Evolutionary conservation across 1,139 yeast genomes (phyloP), one percentile per base, ranked within the genome.

Genomic region (Lodderomyces jiufengensis): DNA sequence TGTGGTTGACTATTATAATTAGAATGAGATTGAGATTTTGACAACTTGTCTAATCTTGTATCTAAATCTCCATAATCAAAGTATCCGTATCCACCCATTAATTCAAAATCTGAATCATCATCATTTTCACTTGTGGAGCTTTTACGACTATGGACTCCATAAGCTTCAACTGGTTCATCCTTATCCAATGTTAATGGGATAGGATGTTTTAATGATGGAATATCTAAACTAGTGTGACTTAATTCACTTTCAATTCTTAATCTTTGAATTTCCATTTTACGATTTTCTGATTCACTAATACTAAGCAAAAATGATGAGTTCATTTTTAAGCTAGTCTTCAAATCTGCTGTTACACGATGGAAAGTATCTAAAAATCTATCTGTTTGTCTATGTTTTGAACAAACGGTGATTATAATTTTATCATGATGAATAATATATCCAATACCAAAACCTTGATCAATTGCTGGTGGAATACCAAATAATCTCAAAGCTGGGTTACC

Each of bases 401-500:
- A 78, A 34, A 82, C 63, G n/a, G 86, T 78, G 18, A 84, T 70
- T 14, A 71, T 70, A 4, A 69, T 64, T 33, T 62, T 63, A 47
- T 81, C 87, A 40, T 72, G 73, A 52, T 83, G 85, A 38, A 83
- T 73, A 31, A 82, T 80, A 50, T 84, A 84, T 0, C 90, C 92
- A 30, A 83, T 70, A 10, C 90, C 92, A 54, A 80, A 83, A 0
- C 94, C 94, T 46, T 79, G 79, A 34, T 84, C 78, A 16, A 73
- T 67, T 0, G 87, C 85, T 1, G 92, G 94, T 0, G 90, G 81
- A 21, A 84, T 74, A 6, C 92, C 92, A 63, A 84, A 84, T 12
- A 80, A 62, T 32, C 75, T 73, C 45, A 84, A 69, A 0, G 92
- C 87, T 9, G 87, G 84, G 50, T 82, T 84, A 13, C 94, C 94